Base-by-base conservation (phyloP, 2,329 filamentous ascomycete species). In the Cordyceps javanica region DNA sequence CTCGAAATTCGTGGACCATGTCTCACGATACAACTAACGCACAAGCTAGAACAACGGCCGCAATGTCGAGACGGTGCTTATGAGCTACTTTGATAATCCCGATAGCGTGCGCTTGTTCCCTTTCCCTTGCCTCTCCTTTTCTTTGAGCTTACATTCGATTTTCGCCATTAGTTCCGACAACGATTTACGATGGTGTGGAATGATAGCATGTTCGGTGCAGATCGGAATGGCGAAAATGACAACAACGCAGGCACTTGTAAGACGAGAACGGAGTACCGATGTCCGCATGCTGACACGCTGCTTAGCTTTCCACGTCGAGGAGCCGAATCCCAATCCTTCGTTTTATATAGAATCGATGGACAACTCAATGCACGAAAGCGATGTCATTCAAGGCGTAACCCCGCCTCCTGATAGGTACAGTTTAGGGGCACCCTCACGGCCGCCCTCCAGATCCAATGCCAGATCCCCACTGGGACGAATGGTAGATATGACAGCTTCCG, bases 361-460 rank as follows among this genome's bases (percentile, higher is more conserved):
- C 23, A 51, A 21, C 21, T 41, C 38, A 10, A 38, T 38, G 19
- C 55, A 36, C 23, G 55, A 45, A 34, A 23, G 38, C 46, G 66
- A 66, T 36, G 65, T 77, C 36, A 73, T 79, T 32, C 73, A 77
- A 44, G 75, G 76, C 21, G 68, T 75, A 11, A 72, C 76, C 7
- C 73, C 76, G 34, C 70, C 71, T 2, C 66, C 68, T 13, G 73
- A 73, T 38, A 68, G 70, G 46, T 76, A 77, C 58, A 72, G 71
- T 36, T 69, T 70, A 9, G 73, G 72, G 28, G 78, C 80, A 5
- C 81, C 82, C 0, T 85, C 84, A 19, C 76, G 83, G 57, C 84
- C 84, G n/a, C 84, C 84, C 1, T 87, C 84, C 23, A 74, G 83
- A 68, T 75, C 79, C 45, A 81, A 80, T 60, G 78, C 78, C 61